These are phyloP conservation scores for Alternaria consortialis DNA, from an alignment of 2,329 filamentous ascomycete species.

Conservation along the genomic window DNA sequence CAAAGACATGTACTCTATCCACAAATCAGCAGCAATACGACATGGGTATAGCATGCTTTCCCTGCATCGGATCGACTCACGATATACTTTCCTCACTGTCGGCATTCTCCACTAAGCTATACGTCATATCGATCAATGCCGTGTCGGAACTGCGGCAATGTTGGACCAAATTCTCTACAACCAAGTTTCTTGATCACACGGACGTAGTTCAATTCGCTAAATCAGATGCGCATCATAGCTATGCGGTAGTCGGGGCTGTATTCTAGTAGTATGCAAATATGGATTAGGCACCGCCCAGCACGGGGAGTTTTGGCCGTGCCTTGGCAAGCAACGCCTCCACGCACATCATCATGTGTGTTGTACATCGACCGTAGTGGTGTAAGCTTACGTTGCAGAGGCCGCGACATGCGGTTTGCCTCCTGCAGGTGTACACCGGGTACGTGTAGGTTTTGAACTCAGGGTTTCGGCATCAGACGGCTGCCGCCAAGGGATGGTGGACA, in stretches of 20 bases:
- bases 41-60: not conserved
- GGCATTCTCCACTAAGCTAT: not conserved
- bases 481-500: not conserved
- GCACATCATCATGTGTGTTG: not conserved
- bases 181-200: not conserved
- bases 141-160: not conserved
- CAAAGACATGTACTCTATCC: not conserved
- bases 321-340: not conserved
- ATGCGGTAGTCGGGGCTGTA: not conserved
- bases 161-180: not conserved
- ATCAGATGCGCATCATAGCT: not conserved
- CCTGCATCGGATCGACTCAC: not conserved
- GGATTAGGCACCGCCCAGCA: not conserved
- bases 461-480: not conserved
- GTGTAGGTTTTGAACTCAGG: not conserved
- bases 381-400: not conserved
- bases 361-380: not conserved
- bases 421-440: not conserved
- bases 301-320: conserved; percentile 1
- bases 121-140: conserved; percentile 1
- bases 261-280: not conserved
- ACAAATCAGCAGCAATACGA: not conserved
- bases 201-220: not conserved
- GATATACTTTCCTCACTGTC: not conserved
- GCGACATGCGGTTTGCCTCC: not conserved